Evolutionary conservation across 2,329 filamentous ascomycete species (phyloP).

Genomic region (Colletotrichum siamense): DNA sequence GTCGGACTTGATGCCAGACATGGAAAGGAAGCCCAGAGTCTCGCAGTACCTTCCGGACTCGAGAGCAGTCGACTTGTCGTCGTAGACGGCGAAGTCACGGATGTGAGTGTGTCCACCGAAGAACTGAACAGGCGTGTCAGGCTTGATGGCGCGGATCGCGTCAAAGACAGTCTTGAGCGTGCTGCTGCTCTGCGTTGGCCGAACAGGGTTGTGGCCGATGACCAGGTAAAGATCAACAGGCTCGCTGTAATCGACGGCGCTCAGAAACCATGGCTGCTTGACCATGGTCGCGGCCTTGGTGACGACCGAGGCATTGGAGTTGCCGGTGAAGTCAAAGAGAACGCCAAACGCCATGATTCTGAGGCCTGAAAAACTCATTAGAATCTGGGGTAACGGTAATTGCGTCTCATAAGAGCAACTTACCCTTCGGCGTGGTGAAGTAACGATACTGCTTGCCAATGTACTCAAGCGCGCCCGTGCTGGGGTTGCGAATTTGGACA

Average conservation of each 20-base stretch:
- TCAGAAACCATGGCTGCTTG: constrained; percentile 65
- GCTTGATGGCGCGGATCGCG: constrained; percentile 62
- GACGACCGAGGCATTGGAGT: constrained; percentile 66
- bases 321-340: constrained; percentile 54
- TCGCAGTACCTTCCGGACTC: constrained; percentile 73
- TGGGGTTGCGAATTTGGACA: constrained; percentile 45
- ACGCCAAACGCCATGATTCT: constrained; percentile 51
- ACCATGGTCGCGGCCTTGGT: constrained; percentile 57
- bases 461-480: constrained; percentile 44
- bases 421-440: constrained; percentile 44
- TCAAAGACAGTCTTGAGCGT: constrained; percentile 54
- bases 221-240: constrained; percentile 69
- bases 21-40: constrained; percentile 70
- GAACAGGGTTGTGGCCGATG: constrained; percentile 67
- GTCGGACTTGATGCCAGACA: constrained; percentile 60
- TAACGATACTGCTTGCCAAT: constrained; percentile 49
- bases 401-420: neutral
- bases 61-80: constrained; percentile 64
- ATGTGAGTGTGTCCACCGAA: constrained; percentile 71
- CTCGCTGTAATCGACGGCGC: constrained; percentile 56
- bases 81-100: constrained; percentile 69
- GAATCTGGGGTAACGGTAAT: rapidly evolving
- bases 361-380: constrained; percentile 25
- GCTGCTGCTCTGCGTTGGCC: constrained; percentile 46
- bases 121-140: constrained; percentile 65